Evolutionary conservation across 768 basidiomycete species (phyloP).

Genomic region (Trametes gibbosa): DNA sequence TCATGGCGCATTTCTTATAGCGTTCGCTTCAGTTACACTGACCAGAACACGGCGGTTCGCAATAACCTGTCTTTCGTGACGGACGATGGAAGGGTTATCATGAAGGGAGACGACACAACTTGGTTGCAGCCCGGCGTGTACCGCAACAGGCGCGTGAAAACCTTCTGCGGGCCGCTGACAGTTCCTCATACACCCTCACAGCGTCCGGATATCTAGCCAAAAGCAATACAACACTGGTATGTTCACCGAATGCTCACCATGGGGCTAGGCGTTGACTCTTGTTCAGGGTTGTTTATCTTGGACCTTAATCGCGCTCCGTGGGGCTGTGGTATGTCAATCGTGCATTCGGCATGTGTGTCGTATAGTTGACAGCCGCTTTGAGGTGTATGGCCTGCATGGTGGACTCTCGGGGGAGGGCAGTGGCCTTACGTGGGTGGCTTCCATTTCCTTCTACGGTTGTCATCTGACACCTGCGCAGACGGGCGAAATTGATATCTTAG

Average conservation of each 20-base stretch:
- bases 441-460: constrained; percentile 9
- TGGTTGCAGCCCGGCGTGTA: constrained; percentile 49
- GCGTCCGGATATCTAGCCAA: constrained; percentile 74
- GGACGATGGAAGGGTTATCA: constrained; percentile 59
- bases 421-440: constrained; percentile 61
- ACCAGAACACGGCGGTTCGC: constrained; percentile 50
- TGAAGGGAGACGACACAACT: constrained; percentile 74
- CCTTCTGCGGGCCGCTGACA: neutral
- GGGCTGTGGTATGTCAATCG: constrained; percentile 68
- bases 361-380: neutral
- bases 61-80: constrained; percentile 55
- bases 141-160: constrained; percentile 53
- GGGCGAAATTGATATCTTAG: constrained; percentile 82
- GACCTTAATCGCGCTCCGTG: constrained; percentile 83
- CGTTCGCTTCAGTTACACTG: constrained; percentile 52
- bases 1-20: neutral
- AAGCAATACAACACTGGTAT: constrained; percentile 58
- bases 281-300: constrained; percentile 66
- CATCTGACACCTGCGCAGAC: constrained; percentile 35
- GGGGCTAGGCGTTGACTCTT: neutral
- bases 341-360: neutral
- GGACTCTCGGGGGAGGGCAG: constrained; percentile 57
- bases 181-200: constrained; percentile 26
- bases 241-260: neutral
- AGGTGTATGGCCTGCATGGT: constrained; percentile 86